phyloP scores from a whole-genome alignment of 148 eudicot species.

The Rhododendron ovatum region DNA sequence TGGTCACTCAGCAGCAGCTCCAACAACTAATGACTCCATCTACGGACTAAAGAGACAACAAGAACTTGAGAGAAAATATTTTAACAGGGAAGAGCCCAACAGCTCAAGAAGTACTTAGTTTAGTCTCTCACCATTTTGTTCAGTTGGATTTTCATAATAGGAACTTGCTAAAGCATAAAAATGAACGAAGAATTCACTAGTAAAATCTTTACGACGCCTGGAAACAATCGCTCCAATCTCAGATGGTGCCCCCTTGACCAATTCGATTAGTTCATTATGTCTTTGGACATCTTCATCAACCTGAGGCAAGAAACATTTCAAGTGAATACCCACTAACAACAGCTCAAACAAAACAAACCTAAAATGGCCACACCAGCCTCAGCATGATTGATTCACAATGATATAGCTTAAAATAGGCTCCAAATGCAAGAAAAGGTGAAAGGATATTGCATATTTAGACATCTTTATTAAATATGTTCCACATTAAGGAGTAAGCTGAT shows the following conservation, averaged over 20 bases:
- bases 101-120: not conserved
- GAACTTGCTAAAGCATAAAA: constrained; percentile 76
- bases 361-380: not conserved
- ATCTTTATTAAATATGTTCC: not conserved
- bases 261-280: constrained; percentile 74
- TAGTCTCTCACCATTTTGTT: constrained; percentile 68
- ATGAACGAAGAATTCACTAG: constrained; percentile 82
- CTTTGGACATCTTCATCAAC: constrained; percentile 85
- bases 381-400: not conserved
- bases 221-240: constrained; percentile 68
- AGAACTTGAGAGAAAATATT: not conserved
- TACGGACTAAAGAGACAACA: constrained; percentile 10
- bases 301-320: constrained; percentile 28
- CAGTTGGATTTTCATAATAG: constrained; percentile 62
- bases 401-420: constrained; percentile 4
- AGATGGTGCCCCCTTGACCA: constrained; percentile 46
- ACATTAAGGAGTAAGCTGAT: not conserved
- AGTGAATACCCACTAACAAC: not conserved
- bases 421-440: constrained; percentile 1
- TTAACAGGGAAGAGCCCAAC: not conserved
- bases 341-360: not conserved
- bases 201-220: constrained; percentile 93
- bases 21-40: constrained; percentile 5
- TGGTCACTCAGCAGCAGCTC: not conserved
- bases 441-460: not conserved